Evolutionary conservation across 2,329 filamentous ascomycete species (phyloP).

Genomic region (Dryadomyces sulphureus): DNA sequence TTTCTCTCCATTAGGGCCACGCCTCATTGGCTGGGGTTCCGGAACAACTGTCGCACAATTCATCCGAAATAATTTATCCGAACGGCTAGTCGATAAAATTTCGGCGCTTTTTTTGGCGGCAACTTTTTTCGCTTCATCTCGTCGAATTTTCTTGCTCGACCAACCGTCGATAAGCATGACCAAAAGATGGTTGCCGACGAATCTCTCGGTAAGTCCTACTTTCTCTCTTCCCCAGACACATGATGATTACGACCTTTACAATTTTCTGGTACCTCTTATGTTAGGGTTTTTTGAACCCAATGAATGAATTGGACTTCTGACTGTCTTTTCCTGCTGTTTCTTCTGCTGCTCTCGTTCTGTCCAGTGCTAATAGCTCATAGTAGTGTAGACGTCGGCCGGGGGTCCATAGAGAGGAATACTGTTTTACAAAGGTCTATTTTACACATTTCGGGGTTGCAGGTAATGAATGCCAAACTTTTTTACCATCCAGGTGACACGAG

Average conservation of each 20-base stretch:
- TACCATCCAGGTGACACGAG: not conserved
- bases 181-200: no score
- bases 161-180: no score
- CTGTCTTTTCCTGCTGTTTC: constrained; percentile 6
- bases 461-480: not conserved
- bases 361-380: no score
- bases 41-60: not conserved
- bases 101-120: not conserved
- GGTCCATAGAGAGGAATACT: no score
- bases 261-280: constrained; percentile 98
- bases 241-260: constrained; percentile 59
- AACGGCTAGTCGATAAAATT: no score
- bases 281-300: constrained; percentile 53
- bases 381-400: no score
- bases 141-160: not conserved
- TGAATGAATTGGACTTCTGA: constrained; percentile 88
- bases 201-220: not conserved
- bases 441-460: no score
- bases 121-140: not conserved
- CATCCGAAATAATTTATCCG: not conserved
- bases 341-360: not conserved
- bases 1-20: not conserved
- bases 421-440: not conserved
- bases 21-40: not conserved
- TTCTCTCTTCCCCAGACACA: constrained; percentile 11